A percentile compares a stretch with the other conserved stretches of the same genome.
phyloP scores from a whole-genome alignment of 2,329 filamentous ascomycete species.

The Tolypocladium inflatum region DNA sequence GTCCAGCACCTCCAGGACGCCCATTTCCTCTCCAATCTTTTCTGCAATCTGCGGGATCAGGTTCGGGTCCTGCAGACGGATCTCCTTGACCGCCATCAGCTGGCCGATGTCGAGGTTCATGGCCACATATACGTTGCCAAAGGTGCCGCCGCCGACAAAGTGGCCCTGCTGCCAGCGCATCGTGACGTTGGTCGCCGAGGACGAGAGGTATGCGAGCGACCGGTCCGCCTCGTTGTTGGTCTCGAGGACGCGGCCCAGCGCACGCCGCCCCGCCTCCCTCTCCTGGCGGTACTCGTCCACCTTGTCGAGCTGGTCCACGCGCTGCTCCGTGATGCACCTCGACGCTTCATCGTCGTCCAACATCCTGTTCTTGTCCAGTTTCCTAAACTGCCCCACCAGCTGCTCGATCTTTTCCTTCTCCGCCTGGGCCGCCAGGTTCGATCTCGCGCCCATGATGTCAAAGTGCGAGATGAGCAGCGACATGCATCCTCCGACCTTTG shows the following conservation, averaged over 20 bases:
- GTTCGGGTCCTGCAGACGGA: slow-evolving; percentile 91
- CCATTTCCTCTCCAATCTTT: slow-evolving; percentile 96
- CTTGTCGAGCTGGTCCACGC: slow-evolving; percentile 60
- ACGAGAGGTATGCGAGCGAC: slow-evolving; percentile 86
- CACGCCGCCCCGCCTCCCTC: slow-evolving; percentile 75
- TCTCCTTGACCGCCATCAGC: slow-evolving; percentile 98
- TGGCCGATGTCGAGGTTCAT: slow-evolving; percentile 96
- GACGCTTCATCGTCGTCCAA: slow-evolving; percentile 80
- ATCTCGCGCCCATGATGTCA: slow-evolving; percentile 96
- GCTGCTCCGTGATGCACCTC: slow-evolving; percentile 63
- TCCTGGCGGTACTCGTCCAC: slow-evolving; percentile 73
- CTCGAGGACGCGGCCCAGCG: slow-evolving; percentile 83
- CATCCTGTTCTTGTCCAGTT: slow-evolving; percentile 65
- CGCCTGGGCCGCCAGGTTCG: slow-evolving; percentile 84
- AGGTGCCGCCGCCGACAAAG: slow-evolving; percentile 92
- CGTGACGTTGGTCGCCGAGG: slow-evolving; percentile 88
- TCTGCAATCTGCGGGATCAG: slow-evolving; percentile 88
- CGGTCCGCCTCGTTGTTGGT: slow-evolving; percentile 93
- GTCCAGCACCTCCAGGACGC: slow-evolving; percentile 86
- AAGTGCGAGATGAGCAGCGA: slow-evolving; percentile 95
- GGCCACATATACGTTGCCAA: slow-evolving; percentile 93
- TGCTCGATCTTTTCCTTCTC: slow-evolving; percentile 85
- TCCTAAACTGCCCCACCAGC: slow-evolving; percentile 63
- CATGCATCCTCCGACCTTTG: slow-evolving; percentile 96
- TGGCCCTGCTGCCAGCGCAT: slow-evolving; percentile 98